phyloP scores from a whole-genome alignment of 106 monocot species.

The Dendrobium officinale region DNA sequence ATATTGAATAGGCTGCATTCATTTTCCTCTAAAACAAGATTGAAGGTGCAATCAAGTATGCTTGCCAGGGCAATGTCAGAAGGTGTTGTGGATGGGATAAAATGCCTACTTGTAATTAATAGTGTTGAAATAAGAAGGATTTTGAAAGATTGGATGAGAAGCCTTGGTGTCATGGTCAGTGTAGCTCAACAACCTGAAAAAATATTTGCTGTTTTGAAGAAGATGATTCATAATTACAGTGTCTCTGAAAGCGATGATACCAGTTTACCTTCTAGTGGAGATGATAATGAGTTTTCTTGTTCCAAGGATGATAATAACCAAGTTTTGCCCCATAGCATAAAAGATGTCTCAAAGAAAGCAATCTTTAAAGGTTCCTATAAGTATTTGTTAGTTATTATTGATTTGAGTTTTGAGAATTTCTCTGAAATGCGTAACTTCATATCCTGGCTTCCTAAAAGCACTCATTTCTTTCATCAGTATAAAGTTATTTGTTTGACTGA shows the following conservation, averaged over 20 bases:
- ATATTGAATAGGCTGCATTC: neutral
- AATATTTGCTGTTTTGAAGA: conserved; percentile 36
- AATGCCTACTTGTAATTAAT: conserved; percentile 26
- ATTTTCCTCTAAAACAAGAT: neutral
- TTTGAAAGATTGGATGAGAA: conserved; percentile 47
- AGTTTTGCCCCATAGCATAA: conserved; percentile 13
- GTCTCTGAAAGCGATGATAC: conserved; percentile 14
- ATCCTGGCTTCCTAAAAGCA: conserved; percentile 13
- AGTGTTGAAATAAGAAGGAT: conserved; percentile 57
- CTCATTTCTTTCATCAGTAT: conserved; percentile 16
- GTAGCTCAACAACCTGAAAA: conserved; percentile 19
- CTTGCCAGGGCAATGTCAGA: conserved; percentile 11
- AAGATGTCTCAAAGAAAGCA: conserved; percentile 5
- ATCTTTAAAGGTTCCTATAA: conserved; percentile 8
- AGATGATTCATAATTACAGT: neutral
- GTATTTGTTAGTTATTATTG: conserved; percentile 44
- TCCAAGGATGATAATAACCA: conserved; percentile 12
- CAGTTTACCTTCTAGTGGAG: neutral
- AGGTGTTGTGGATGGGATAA: conserved; percentile 15
- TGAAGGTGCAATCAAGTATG: neutral
- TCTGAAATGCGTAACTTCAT: conserved; percentile 22
- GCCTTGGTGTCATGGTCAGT: conserved; percentile 51
- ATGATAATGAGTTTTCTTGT: conserved; percentile 7
- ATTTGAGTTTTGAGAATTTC: conserved; percentile 25
- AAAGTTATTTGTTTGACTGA: conserved; percentile 55